Evolutionary conservation across 2,329 filamentous ascomycete genomes (phyloP), one percentile per base, ranked within the genome.

Genomic region (Parascedosporium putredinis): DNA sequence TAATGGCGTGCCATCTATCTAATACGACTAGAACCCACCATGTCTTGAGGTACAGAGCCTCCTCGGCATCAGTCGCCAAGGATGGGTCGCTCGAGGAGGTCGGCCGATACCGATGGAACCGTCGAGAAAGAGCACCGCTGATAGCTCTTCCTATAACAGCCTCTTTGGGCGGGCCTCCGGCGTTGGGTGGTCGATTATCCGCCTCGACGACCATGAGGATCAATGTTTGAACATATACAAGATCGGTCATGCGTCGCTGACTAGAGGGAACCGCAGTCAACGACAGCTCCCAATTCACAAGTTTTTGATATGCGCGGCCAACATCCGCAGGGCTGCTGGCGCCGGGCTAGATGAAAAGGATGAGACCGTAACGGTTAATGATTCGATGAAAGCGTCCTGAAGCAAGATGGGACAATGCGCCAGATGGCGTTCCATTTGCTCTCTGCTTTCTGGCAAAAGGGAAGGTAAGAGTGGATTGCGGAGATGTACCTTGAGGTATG

Each of bases 21-120:
- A 88, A 74, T 54, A 84, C 73, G 43, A 87, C 75, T 29, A 88
- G 67, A 12, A 79, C 78, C 80, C 82, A 87, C 84, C 84, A 88
- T 16, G 83, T 75, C 40, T 82, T 75, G 47, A 81, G 69, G 2
- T 75, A 74, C 3, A 87, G 67, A 16, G 78, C 77, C 46, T 81
- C 78, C 42, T 83, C 78, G 18, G 75, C 76, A 59, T 86, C 80
- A 2, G 68, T 59, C 48, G 83, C 77, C 8, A 68, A 62, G 16
- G 3, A 12, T 8, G 16, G 20, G 3, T 27, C 36, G 8, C n/a
- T 38, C 5, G 36, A n/a, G 8, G 24, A 36, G 24, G 16, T 49
- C 9, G 23, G 29, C 7, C 34, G 23, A 22, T 42, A 43, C n/a
- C 36, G 43, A 70, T 81, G 81, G 51, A 87, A 68, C 57, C 78